phyloP scores from a whole-genome alignment of 2,329 filamentous ascomycete species.

The Pseudogymnoascus destructans region DNA sequence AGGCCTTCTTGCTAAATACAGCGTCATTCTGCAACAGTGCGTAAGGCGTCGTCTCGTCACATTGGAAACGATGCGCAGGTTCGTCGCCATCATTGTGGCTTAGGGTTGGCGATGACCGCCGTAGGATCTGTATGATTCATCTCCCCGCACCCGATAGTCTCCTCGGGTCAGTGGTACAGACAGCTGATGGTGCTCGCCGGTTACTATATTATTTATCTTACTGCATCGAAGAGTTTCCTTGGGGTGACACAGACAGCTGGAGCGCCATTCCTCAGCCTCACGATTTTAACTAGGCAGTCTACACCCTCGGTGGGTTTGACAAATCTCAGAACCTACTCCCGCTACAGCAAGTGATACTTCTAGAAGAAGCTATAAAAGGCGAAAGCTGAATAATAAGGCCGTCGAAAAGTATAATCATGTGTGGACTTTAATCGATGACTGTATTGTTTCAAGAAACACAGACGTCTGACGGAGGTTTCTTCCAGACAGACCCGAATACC shows the following conservation, averaged over 20 bases:
- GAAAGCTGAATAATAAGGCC: background rate
- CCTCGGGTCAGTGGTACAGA: background rate
- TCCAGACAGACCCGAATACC: background rate
- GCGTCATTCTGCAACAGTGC: background rate
- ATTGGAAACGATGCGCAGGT: background rate
- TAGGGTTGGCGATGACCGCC: background rate
- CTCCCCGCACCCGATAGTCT: background rate
- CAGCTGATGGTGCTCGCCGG: no score
- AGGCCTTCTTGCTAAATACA: constrained; percentile 6
- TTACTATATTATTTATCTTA: background rate
- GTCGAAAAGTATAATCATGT: background rate
- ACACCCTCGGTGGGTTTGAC: background rate
- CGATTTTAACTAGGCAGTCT: background rate
- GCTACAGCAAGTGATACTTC: background rate
- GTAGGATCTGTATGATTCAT: background rate
- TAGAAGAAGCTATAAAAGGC: background rate
- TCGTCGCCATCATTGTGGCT: background rate
- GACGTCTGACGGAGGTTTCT: background rate
- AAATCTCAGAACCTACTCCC: background rate
- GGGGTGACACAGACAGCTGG: background rate
- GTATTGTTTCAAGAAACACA: background rate
- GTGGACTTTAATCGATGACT: background rate
- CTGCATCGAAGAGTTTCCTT: background rate
- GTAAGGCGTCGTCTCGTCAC: background rate
- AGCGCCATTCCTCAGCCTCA: background rate